Percentiles rank a stretch among this genome's conserved stretches.
Evolutionary conservation across 805 yeast species (phyloP).

Genomic region (Lachancea sp.): DNA sequence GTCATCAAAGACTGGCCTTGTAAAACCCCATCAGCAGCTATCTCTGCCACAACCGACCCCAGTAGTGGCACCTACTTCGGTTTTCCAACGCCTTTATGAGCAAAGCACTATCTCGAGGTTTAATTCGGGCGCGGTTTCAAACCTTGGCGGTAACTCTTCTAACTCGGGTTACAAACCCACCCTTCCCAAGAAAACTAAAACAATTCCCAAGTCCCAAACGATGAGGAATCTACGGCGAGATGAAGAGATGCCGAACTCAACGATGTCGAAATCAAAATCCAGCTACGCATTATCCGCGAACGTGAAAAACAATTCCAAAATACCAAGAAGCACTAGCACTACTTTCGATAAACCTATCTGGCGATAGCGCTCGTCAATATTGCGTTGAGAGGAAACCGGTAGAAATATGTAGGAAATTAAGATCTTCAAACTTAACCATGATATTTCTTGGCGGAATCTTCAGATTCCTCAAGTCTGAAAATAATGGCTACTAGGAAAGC

Average conservation of each 20-base stretch:
- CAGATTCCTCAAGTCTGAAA: too few relatives aligned
- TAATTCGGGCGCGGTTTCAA: slow-evolving; percentile 14
- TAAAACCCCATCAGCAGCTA: background rate
- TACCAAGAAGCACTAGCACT: slow-evolving; percentile 4
- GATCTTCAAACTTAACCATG: too few relatives aligned
- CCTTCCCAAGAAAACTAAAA: slow-evolving; percentile 1
- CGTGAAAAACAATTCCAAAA: background rate
- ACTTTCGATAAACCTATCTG: slow-evolving; percentile 3
- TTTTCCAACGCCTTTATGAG: slow-evolving; percentile 25
- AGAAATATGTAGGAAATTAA: too few relatives aligned
- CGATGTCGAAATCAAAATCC: slow-evolving; percentile 6
- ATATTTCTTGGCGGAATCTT: too few relatives aligned
- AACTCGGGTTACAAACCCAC: background rate
- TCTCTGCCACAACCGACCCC: background rate
- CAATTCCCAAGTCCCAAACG: slow-evolving; percentile 10
- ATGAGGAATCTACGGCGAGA: slow-evolving; percentile 9
- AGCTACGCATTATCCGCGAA: slow-evolving; percentile 1
- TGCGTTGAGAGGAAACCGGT: too few relatives aligned
- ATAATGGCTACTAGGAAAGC: too few relatives aligned
- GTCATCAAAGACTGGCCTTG: background rate
- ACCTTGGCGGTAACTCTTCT: background rate
- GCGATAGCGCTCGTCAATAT: background rate
- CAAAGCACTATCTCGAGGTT: slow-evolving; percentile 21
- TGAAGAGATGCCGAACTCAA: background rate
- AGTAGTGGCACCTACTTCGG: slow-evolving; percentile 14